These are phyloP conservation scores for Hortiboletus campestris DNA, from an alignment of 768 basidiomycete species.

Conservation along the genomic window DNA sequence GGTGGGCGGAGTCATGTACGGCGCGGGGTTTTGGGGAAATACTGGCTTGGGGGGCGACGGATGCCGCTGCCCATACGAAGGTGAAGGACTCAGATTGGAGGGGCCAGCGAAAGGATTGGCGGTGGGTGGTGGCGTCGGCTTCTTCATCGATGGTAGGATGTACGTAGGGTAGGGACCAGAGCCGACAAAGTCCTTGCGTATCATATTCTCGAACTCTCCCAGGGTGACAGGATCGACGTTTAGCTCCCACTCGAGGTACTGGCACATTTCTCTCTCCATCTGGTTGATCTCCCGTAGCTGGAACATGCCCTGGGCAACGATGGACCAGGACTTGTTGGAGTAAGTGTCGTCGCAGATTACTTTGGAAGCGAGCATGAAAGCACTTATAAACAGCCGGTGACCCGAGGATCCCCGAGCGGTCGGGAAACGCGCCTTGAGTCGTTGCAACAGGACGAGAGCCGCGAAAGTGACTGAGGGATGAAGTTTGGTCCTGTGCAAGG, in stretches of 20 bases:
- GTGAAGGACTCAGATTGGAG: constrained; percentile 29
- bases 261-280: constrained; percentile 79
- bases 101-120: constrained; percentile 35
- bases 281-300: constrained; percentile 73
- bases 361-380: constrained; percentile 71
- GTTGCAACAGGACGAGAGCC: constrained; percentile 49
- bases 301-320: constrained; percentile 89
- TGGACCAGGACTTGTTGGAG: constrained; percentile 89
- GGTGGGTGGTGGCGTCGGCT: constrained; percentile 44
- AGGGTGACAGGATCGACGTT: constrained; percentile 68
- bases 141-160: constrained; percentile 58
- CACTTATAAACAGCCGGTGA: constrained; percentile 67
- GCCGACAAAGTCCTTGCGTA: constrained; percentile 59
- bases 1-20: constrained; percentile 30
- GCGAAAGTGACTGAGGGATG: constrained; percentile 48
- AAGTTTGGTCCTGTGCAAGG: constrained; percentile 63
- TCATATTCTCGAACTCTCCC: constrained; percentile 56
- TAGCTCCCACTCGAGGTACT: constrained; percentile 91
- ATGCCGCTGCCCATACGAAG: constrained; percentile 29
- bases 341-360: constrained; percentile 95
- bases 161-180: constrained; percentile 62
- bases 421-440: constrained; percentile 70
- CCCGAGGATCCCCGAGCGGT: constrained; percentile 75
- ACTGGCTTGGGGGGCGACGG: constrained; percentile 33
- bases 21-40: constrained; percentile 11